phyloP scores from a whole-genome alignment of 2,329 filamentous ascomycete species.

The Cladosporium sp. region DNA sequence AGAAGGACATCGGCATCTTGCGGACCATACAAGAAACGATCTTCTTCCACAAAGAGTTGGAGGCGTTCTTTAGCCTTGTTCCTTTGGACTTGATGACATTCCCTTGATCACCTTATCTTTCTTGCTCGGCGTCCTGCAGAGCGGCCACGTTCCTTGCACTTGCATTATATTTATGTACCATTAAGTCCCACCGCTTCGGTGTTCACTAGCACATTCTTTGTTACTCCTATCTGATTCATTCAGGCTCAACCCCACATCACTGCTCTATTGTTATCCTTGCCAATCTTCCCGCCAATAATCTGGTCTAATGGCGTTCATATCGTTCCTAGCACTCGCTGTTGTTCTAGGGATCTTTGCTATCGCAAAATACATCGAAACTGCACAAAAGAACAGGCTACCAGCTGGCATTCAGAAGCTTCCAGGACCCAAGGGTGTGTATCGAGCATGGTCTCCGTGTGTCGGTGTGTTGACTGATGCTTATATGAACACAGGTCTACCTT shows the following conservation, averaged over 20 bases:
- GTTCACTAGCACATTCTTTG: not conserved
- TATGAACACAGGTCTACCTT: conserved; percentile 40
- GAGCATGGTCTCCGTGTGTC: not conserved
- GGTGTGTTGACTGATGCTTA: not conserved
- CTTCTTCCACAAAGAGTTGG: conserved; percentile 1
- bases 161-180: conserved; percentile 2
- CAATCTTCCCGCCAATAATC: not conserved
- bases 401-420: conserved; percentile 26
- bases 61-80: conserved; percentile 3
- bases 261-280: not conserved
- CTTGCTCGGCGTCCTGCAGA: not conserved
- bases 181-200: not conserved
- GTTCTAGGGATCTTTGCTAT: conserved; percentile 33
- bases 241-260: not conserved
- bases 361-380: conserved; percentile 21
- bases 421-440: conserved; percentile 28
- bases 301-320: conserved; percentile 24
- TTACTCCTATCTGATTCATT: not conserved
- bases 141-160: conserved; percentile 1
- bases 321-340: conserved; percentile 25
- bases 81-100: not conserved
- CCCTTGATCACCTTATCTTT: conserved; percentile 11
- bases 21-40: conserved; percentile 9
- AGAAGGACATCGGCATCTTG: conserved; percentile 4
- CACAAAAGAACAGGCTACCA: conserved; percentile 21